These are phyloP conservation scores for Saccharomyces hybrid DNA, from an alignment of 1,139 yeast species.

Conservation along the genomic window DNA sequence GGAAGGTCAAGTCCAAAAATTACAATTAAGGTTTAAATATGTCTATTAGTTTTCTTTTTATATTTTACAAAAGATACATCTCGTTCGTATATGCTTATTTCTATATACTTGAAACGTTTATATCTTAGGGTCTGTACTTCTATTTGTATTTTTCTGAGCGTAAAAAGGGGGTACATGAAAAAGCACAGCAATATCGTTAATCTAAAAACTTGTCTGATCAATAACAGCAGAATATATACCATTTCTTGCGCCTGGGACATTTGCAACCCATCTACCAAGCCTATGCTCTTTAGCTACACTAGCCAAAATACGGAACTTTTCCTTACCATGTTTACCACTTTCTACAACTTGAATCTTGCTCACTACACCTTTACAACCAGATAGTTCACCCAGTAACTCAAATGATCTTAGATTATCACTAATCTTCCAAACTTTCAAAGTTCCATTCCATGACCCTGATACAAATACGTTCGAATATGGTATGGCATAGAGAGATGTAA, in stretches of 20 bases:
- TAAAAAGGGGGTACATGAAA: background rate
- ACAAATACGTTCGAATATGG: constrained; percentile 84
- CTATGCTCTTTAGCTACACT: constrained; percentile 77
- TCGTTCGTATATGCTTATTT: background rate
- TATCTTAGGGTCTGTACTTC: background rate
- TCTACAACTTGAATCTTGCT: constrained; percentile 64
- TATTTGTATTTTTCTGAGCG: background rate
- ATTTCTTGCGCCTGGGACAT: constrained; percentile 41
- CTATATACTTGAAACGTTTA: background rate
- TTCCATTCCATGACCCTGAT: constrained; percentile 84
- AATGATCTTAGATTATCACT: constrained; percentile 58
- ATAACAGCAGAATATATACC: constrained; percentile 42
- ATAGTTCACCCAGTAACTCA: constrained; percentile 45
- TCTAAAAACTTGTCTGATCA: constrained; percentile 13
- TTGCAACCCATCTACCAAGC: constrained; percentile 70
- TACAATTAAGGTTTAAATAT: background rate
- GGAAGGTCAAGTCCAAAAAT: background rate
- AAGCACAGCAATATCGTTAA: constrained; percentile 1
- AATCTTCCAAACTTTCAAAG: constrained; percentile 67
- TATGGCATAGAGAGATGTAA: constrained; percentile 74
- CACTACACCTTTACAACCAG: constrained; percentile 64
- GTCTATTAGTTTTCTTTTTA: background rate
- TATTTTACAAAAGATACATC: background rate
- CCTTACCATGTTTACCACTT: constrained; percentile 40
- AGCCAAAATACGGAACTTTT: constrained; percentile 52